Base-by-base conservation (phyloP, 1,284 basidiomycete genomes). In the Moesziomyces parantarcticus region DNA sequence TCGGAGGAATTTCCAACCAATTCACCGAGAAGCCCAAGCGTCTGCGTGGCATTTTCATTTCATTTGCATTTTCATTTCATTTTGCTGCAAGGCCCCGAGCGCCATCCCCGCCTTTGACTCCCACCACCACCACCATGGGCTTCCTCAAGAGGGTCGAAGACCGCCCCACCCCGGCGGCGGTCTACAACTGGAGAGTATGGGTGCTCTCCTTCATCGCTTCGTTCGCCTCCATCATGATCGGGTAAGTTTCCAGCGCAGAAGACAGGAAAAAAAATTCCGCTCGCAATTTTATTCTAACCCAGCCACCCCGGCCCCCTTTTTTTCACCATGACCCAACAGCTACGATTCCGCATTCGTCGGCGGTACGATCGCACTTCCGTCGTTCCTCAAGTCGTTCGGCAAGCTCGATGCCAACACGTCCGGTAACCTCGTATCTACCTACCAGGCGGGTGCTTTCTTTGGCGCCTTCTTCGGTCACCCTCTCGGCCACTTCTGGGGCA, bases 151-250 rank as follows among this genome's bases (percentile, higher is more conserved):
- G 62, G 14, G 58, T 68, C 14, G 87, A 87, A 59, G 86, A 87
- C 74, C 70, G 86, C 2, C 85, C 85, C 2, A 86, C 86, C n/a
- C 86, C 86, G 7, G 72, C 73, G 50, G 83, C 85, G 47, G 85
- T 88, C 22, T 88, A 88, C 85, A 88, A 88, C 75, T 85, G 83
- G 83, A 84, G 86, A 22, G 84, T 87, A 0, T 88, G 86, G 62
- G 53, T 79, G 13, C 83, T 86, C 39, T 84, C 87, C 5, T 75
- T 84, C 51, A 75, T 85, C 23, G 84, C 85, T 14, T 82, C 85
- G 5, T 86, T 85, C 54, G 86, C 85, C 8, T 85, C 86, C 22
- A 81, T 85, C 34, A 85, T 85, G 79, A 86, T 86, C 64, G 86
- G 87, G 29, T 29, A 29, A 10, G 29, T 29, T 10, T 11, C 11